A percentile compares a stretch with the other conserved stretches of the same genome.
Conservation (phyloP, 345 rosid species). For the Draba incana region DNA sequence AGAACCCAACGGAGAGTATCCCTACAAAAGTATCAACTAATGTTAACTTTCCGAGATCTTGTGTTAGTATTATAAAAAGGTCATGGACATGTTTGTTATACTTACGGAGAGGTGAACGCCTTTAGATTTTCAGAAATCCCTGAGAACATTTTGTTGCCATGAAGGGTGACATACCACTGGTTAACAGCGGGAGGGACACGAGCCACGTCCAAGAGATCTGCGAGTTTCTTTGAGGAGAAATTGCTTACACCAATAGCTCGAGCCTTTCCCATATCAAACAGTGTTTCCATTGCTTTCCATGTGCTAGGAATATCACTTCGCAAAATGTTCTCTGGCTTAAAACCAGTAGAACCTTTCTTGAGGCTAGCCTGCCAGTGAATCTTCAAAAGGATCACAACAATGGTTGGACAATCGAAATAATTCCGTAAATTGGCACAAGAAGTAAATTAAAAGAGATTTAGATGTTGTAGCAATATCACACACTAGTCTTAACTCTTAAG, state of each 20-base stretch:
- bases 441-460: neutral
- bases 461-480: neutral
- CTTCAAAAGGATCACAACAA: conserved; percentile 44
- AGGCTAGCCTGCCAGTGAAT: conserved; percentile 80
- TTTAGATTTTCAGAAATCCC: conserved; percentile 70
- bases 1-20: conserved; percentile 89
- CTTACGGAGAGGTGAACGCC: conserved; percentile 68
- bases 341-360: conserved; percentile 61
- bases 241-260: conserved; percentile 86
- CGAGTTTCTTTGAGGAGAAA: conserved; percentile 79
- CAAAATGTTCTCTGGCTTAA: conserved; percentile 59
- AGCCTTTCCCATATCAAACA: conserved; percentile 65
- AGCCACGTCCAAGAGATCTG: conserved; percentile 63
- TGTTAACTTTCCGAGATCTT: neutral
- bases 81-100: conserved; percentile 4
- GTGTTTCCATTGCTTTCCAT: conserved; percentile 83
- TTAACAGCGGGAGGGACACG: conserved; percentile 79
- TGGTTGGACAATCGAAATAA: neutral
- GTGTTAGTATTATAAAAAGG: neutral
- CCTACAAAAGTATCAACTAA: conserved; percentile 45
- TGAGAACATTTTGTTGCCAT: conserved; percentile 70
- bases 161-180: conserved; percentile 91
- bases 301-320: conserved; percentile 68
- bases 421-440: neutral
- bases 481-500: conserved; percentile 11